These are phyloP conservation scores for Pseudozyma thailandica DNA, from an alignment of 1,284 basidiomycete species.

Conservation along the genomic window DNA sequence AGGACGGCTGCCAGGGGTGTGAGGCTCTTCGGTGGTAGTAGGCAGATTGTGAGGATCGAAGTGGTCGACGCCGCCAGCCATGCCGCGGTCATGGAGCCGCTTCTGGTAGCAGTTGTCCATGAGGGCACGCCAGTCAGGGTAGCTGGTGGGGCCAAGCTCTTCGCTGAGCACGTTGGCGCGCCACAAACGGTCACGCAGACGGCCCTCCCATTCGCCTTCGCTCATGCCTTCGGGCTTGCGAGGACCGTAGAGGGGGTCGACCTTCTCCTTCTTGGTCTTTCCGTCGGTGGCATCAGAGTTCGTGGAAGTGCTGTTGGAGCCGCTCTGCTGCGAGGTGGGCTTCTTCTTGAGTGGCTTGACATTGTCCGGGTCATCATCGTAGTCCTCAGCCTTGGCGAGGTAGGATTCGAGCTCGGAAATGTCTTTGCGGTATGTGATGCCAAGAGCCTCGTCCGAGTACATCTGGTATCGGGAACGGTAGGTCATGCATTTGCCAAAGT, in stretches of 20 bases:
- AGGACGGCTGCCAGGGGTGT: conserved; percentile 28
- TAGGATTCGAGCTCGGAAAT: conserved; percentile 53
- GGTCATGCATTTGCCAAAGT: conserved; percentile 65
- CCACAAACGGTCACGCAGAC: conserved; percentile 60
- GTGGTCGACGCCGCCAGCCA: conserved; percentile 59
- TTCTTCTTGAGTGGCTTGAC: conserved; percentile 53
- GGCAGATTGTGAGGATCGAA: conserved; percentile 49
- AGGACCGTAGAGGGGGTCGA: conserved; percentile 62
- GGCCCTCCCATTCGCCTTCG: conserved; percentile 62
- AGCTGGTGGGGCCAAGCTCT: conserved; percentile 57
- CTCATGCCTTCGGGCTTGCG: conserved; percentile 55
- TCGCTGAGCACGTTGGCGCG: conserved; percentile 60
- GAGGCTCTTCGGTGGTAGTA: conserved; percentile 37
- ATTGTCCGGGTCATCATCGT: conserved; percentile 66
- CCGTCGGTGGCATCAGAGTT: conserved; percentile 8
- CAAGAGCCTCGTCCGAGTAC: conserved; percentile 68
- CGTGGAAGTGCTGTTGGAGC: conserved; percentile 13
- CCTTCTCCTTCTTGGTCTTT: conserved; percentile 31
- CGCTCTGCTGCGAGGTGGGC: conserved; percentile 5
- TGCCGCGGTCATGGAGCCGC: conserved; percentile 60
- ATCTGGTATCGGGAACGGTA: conserved; percentile 64
- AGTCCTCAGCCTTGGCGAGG: conserved; percentile 52
- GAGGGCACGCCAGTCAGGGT: conserved; percentile 66
- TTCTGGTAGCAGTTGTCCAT: conserved; percentile 67
- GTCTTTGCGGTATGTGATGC: conserved; percentile 65